Evolutionary conservation across 257 asterid genomes (phyloP).

Genomic region (Lycium barbarum): DNA sequence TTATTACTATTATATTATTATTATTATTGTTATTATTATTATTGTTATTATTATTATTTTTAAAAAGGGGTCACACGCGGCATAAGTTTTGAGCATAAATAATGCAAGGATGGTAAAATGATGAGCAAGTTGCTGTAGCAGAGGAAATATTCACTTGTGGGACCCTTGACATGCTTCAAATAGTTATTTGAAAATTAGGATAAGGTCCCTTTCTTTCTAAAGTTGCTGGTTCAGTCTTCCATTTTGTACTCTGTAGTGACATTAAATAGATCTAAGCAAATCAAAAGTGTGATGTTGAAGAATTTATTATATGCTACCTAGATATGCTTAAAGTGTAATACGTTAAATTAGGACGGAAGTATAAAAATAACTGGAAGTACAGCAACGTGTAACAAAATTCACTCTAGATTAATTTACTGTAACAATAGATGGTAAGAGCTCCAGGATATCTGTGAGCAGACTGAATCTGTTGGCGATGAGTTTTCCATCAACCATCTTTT

Average conservation of each 20-base stretch:
- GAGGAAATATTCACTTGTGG: not conserved
- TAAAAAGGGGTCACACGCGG: not conserved
- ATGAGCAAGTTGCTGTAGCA: not conserved
- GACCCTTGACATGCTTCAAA: not conserved
- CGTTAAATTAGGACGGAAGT: not conserved
- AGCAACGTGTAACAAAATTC: not conserved
- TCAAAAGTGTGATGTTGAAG: slow-evolving; percentile 7
- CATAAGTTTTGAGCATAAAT: slow-evolving; percentile 17
- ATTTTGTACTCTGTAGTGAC: not conserved
- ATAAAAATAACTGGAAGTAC: not conserved
- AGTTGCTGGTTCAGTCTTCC: slow-evolving; percentile 26
- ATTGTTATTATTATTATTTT: no score
- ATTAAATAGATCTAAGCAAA: not conserved
- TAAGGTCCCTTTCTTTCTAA: not conserved
- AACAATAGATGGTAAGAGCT: not conserved
- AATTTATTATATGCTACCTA: not conserved
- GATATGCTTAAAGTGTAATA: not conserved
- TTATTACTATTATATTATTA: not conserved
- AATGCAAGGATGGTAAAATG: not conserved
- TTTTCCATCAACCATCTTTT: slow-evolving; percentile 22
- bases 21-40: not conserved
- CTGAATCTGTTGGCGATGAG: slow-evolving; percentile 21
- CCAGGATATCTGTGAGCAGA: not conserved
- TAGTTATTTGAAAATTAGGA: slow-evolving; percentile 8
- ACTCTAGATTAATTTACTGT: not conserved